Conservation (phyloP, 345 rosid genomes). For the Syzygium oleosum region DNA sequence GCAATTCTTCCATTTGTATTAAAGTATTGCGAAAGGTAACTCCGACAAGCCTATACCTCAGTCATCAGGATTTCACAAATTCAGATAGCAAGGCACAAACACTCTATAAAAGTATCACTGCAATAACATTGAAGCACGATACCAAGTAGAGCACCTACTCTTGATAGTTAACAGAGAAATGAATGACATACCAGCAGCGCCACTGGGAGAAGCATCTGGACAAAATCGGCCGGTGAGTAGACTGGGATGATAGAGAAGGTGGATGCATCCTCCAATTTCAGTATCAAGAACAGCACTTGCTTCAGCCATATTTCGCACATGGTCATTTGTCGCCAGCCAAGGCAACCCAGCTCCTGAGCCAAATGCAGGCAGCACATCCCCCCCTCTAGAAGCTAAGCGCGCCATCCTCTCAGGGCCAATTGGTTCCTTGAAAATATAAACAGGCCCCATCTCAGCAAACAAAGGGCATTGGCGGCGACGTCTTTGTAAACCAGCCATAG, state of each 20-base stretch:
- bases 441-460: conserved; percentile 99
- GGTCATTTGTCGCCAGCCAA: conserved; percentile 81
- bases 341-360: conserved; percentile 96
- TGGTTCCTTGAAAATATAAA: conserved; percentile 96
- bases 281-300: conserved; percentile 82
- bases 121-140: neutral
- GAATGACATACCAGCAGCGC: conserved; percentile 71
- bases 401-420: conserved; percentile 90
- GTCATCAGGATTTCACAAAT: neutral
- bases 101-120: neutral
- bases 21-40: neutral
- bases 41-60: neutral
- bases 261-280: conserved; percentile 79
- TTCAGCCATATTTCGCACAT: conserved; percentile 49
- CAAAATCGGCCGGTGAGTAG: conserved; percentile 90
- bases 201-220: conserved; percentile 94
- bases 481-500: conserved; percentile 97
- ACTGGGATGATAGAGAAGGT: conserved; percentile 89
- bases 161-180: neutral
- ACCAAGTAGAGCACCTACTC: neutral
- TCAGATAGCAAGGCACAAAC: neutral
- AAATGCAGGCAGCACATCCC: conserved; percentile 84
- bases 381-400: conserved; percentile 91
- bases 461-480: conserved; percentile 98
- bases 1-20: neutral